Evolutionary conservation across 805 yeast genomes (phyloP).

Genomic region (Schizosaccharomyces osmophilus): DNA sequence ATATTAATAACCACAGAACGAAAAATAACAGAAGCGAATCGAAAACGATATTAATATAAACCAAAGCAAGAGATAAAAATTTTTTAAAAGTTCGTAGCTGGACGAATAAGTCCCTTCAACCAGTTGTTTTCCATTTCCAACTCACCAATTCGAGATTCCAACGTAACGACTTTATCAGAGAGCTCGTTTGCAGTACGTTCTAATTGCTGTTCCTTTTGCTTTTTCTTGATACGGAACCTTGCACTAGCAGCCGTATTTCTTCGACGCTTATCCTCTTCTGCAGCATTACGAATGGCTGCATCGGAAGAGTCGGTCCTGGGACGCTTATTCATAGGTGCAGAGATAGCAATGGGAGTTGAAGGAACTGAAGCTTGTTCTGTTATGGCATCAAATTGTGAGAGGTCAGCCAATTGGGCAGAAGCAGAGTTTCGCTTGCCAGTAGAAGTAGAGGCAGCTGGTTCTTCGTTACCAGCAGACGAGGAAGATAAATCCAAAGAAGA

Average conservation of each 20-base stretch:
- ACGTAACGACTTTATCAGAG: conserved; percentile 34
- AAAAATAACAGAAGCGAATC: background rate
- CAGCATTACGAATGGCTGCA: conserved; percentile 11
- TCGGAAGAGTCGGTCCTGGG: background rate
- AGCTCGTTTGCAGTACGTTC: conserved; percentile 52
- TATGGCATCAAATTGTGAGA: too few relatives aligned
- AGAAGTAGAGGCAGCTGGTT: too few relatives aligned
- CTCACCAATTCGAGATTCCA: conserved; percentile 56
- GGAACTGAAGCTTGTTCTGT: background rate
- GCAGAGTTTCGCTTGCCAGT: too few relatives aligned
- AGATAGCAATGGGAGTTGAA: background rate
- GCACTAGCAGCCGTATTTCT: conserved; percentile 90
- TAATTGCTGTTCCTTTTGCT: conserved; percentile 75
- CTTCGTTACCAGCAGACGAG: too few relatives aligned
- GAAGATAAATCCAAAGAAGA: too few relatives aligned
- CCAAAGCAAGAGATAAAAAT: background rate
- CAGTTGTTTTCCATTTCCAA: conserved; percentile 83
- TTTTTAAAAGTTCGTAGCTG: background rate
- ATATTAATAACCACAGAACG: too few relatives aligned
- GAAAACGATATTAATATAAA: background rate
- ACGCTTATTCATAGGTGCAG: background rate
- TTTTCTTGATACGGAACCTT: conserved; percentile 75
- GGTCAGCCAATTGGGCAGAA: too few relatives aligned
- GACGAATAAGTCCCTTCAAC: conserved; percentile 19
- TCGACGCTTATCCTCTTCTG: conserved; percentile 49